These are phyloP conservation scores for Coniosporium apollinis DNA, from an alignment of 495 filamentous ascomycete genomes.

Conservation along the genomic window DNA sequence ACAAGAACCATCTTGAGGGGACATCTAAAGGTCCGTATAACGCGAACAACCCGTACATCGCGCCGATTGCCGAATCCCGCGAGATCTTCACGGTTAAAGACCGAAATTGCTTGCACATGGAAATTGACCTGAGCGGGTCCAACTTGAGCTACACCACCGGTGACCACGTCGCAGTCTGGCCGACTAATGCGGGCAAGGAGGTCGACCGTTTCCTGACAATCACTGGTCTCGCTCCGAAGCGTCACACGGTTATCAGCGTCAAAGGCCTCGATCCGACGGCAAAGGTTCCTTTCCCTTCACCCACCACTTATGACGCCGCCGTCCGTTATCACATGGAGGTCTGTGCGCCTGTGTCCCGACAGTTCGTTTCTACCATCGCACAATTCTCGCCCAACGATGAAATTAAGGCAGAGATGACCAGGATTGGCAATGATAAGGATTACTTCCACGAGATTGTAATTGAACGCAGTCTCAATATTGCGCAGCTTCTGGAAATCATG, in stretches of 20 bases:
- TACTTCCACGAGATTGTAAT: constrained; percentile 84
- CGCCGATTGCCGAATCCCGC: constrained; percentile 74
- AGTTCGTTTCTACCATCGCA: constrained; percentile 76
- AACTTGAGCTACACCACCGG: constrained; percentile 86
- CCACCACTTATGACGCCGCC: constrained; percentile 89
- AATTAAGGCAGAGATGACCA: constrained; percentile 70
- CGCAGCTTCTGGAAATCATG: constrained; percentile 65
- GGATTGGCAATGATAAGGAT: constrained; percentile 83
- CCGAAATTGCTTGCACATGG: constrained; percentile 93
- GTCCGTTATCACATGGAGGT: constrained; percentile 96
- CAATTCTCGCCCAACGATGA: constrained; percentile 78
- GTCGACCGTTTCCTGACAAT: constrained; percentile 79
- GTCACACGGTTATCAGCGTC: constrained; percentile 69
- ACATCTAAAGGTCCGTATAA: constrained; percentile 79
- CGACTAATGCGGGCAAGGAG: constrained; percentile 84
- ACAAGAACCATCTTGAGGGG: constrained; percentile 86
- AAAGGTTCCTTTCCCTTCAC: constrained; percentile 93
- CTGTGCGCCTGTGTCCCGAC: constrained; percentile 85
- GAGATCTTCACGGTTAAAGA: constrained; percentile 87
- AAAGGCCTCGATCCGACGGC: constrained; percentile 90
- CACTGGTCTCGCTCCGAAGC: constrained; percentile 58
- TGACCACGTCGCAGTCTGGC: constrained; percentile 95
- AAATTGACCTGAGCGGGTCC: constrained; percentile 77
- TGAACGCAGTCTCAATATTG: constrained; percentile 74
- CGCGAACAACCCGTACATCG: constrained; percentile 92